phyloP scores from a whole-genome alignment of 1,284 basidiomycete genomes.

The Rhodotorula sp. region DNA sequence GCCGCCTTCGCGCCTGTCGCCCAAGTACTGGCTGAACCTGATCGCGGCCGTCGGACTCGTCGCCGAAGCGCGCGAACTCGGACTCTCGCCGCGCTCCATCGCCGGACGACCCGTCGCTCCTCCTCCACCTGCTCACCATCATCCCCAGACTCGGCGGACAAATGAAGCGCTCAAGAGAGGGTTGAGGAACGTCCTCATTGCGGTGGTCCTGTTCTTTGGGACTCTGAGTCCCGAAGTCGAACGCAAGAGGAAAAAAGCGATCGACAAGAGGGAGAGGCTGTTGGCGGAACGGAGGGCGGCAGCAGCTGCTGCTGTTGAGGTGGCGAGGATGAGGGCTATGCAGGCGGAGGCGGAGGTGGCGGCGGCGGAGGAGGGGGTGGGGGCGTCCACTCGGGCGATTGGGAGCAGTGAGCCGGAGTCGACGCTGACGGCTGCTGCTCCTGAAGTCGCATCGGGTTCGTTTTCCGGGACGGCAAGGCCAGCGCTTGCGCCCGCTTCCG shows the following conservation, averaged over 20 bases:
- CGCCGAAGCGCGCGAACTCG: conserved; percentile 45
- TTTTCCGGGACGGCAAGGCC: not conserved
- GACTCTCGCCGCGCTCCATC: conserved; percentile 40
- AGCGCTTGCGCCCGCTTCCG: no score
- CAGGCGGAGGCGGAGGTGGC: no score
- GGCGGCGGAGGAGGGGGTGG: not conserved
- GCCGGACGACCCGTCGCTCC: conserved; percentile 33
- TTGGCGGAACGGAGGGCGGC: conserved; percentile 34
- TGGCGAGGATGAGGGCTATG: no score
- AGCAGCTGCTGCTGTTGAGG: not conserved
- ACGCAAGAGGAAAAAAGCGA: conserved; percentile 42
- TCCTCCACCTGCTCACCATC: not conserved
- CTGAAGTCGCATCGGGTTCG: not conserved
- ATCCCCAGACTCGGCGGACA: not conserved
- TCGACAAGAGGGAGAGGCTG: conserved; percentile 44
- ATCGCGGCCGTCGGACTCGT: conserved; percentile 45
- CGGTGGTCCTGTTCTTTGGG: conserved; percentile 43
- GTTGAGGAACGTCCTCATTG: conserved; percentile 8
- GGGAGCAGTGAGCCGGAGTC: not conserved
- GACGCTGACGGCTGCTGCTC: not conserved
- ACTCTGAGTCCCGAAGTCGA: conserved; percentile 46
- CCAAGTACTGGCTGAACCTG: conserved; percentile 45
- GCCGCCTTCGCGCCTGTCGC: conserved; percentile 37
- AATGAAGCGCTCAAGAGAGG: conserved; percentile 15
- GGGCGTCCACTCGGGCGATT: not conserved